These are phyloP conservation scores for Fomitopsis serialis DNA, from an alignment of 768 basidiomycete species.

Conservation along the genomic window DNA sequence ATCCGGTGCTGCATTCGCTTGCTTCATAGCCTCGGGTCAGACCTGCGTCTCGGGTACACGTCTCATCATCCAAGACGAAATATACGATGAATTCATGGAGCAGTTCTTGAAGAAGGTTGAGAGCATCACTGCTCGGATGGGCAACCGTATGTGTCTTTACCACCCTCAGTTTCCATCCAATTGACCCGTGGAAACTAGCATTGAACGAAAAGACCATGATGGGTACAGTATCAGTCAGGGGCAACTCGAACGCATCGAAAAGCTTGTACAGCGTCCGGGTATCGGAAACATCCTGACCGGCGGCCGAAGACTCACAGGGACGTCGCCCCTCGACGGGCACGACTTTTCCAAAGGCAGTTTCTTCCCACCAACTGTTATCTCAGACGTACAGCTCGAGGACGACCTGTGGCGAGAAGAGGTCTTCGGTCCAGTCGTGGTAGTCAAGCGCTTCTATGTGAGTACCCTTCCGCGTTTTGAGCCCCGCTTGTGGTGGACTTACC, in stretches of 20 bases:
- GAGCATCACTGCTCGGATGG: constrained; percentile 65
- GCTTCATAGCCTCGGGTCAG: constrained; percentile 85
- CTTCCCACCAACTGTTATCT: constrained; percentile 76
- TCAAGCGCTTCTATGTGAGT: constrained; percentile 47
- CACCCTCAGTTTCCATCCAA: background rate
- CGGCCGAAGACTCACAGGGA: constrained; percentile 58
- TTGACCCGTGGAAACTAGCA: constrained; percentile 35
- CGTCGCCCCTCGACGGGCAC: constrained; percentile 62
- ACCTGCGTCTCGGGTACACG: constrained; percentile 90
- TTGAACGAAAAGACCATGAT: constrained; percentile 65
- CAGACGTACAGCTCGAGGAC: constrained; percentile 48
- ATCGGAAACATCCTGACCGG: constrained; percentile 50
- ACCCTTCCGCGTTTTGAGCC: background rate
- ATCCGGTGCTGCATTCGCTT: constrained; percentile 79
- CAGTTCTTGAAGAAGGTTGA: constrained; percentile 57
- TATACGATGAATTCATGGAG: constrained; percentile 66
- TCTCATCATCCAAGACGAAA: constrained; percentile 62
- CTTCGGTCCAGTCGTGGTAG: constrained; percentile 81
- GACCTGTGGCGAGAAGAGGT: constrained; percentile 80
- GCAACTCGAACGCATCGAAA: constrained; percentile 62
- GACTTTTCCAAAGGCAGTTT: constrained; percentile 71
- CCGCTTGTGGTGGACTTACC: background rate
- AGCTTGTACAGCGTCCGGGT: constrained; percentile 43
- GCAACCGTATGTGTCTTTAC: constrained; percentile 47
- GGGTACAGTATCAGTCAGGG: constrained; percentile 73